Evolutionary conservation across 1,284 basidiomycete genomes (phyloP).

Genomic region (Golubevia pallescens): DNA sequence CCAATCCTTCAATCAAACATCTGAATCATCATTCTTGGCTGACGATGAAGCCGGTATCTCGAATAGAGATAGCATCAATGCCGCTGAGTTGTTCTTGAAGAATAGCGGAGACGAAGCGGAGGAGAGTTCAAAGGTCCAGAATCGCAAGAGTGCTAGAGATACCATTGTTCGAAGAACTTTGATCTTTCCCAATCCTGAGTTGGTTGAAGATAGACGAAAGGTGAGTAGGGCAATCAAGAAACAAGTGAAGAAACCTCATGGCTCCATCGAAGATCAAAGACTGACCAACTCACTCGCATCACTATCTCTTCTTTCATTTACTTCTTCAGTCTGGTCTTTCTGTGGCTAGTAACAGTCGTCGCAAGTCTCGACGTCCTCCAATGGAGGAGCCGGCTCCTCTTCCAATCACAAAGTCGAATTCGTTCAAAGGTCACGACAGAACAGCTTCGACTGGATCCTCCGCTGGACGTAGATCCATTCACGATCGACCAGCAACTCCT

Average conservation of each 20-base stretch:
- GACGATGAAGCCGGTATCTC: background rate
- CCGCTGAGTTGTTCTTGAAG: background rate
- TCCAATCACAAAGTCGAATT: background rate
- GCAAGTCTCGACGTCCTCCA: background rate
- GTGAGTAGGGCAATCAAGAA: conserved; percentile 2
- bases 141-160: conserved; percentile 36
- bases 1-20: background rate
- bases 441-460: conserved; percentile 1
- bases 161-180: conserved; percentile 49
- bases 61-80: background rate
- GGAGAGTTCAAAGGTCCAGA: background rate
- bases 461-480: conserved; percentile 22
- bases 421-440: background rate
- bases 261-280: background rate
- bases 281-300: conserved; percentile 1
- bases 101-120: background rate
- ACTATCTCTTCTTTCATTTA: background rate
- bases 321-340: background rate
- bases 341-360: background rate
- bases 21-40: background rate
- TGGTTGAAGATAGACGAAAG: conserved; percentile 22
- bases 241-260: no score
- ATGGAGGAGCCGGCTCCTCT: background rate
- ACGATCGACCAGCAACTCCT: conserved; percentile 19
- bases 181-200: conserved; percentile 36